A percentile compares a stretch with the other conserved stretches of the same genome.
Conservation (phyloP, 192 early-diverging fungal genomes). For the Powellomyces hirtus region DNA sequence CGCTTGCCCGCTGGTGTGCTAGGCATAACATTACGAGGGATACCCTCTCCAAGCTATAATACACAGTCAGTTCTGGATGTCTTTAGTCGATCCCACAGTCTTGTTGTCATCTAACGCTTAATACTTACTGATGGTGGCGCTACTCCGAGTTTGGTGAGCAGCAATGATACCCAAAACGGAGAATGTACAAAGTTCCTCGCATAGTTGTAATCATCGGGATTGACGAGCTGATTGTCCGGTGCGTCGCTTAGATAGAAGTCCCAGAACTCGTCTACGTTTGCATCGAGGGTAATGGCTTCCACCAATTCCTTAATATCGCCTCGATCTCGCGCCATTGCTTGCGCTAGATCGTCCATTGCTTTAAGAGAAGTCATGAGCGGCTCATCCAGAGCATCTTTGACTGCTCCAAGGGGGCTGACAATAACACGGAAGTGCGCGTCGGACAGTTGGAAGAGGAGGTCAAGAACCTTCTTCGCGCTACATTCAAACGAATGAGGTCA, state of each 20-base stretch:
- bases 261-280: slow-evolving; percentile 54
- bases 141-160: slow-evolving; percentile 48
- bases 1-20: slow-evolving; percentile 51
- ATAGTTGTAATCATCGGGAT: slow-evolving; percentile 59
- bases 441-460: slow-evolving; percentile 28
- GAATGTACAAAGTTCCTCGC: slow-evolving; percentile 49
- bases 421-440: slow-evolving; percentile 26
- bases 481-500: neutral
- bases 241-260: slow-evolving; percentile 47
- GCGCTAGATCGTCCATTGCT: slow-evolving; percentile 50
- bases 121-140: slow-evolving; percentile 42
- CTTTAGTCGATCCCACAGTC: no score
- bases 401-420: slow-evolving; percentile 29
- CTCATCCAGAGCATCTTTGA: slow-evolving; percentile 33
- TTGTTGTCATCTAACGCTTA: no score
- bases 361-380: slow-evolving; percentile 30
- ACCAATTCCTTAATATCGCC: slow-evolving; percentile 40
- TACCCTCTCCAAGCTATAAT: slow-evolving; percentile 27
- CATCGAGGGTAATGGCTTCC: slow-evolving; percentile 37
- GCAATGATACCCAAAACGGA: slow-evolving; percentile 52
- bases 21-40: slow-evolving; percentile 50
- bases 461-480: slow-evolving; percentile 33
- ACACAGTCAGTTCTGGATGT: no score
- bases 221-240: slow-evolving; percentile 49
- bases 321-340: slow-evolving; percentile 39